Evolutionary conservation across 2,329 filamentous ascomycete genomes (phyloP).

Genomic region (Fusarium sp.): DNA sequence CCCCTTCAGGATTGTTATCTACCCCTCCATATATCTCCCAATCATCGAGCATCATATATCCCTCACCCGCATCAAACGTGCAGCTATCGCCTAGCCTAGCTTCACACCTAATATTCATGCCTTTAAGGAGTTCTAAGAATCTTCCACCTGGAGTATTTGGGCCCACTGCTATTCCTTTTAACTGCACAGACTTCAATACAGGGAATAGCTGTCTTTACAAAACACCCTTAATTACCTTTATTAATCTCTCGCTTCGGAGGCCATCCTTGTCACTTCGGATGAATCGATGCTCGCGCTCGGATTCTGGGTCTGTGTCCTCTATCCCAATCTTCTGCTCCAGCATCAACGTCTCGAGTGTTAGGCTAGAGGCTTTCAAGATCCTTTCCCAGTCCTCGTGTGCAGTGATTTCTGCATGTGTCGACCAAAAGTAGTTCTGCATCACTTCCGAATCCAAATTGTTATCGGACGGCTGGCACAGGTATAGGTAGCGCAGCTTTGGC

Average conservation of each 20-base stretch:
- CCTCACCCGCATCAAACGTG: background rate
- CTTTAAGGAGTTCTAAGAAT: background rate
- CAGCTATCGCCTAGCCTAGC: background rate
- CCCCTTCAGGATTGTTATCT: background rate
- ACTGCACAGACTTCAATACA: background rate
- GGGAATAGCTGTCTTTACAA: background rate
- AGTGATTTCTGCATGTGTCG: background rate
- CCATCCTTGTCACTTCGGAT: background rate
- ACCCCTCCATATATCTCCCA: background rate
- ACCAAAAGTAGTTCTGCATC: constrained; percentile 5
- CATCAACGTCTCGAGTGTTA: background rate
- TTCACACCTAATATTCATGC: background rate
- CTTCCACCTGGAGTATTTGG: background rate
- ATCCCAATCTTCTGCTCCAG: background rate
- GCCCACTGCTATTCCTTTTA: constrained; percentile 1
- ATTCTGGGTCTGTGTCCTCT: background rate
- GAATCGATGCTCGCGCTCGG: background rate
- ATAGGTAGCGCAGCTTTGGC: background rate
- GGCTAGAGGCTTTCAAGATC: background rate
- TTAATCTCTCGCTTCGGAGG: background rate
- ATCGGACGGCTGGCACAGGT: constrained; percentile 1
- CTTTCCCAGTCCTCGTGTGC: background rate
- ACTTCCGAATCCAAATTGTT: background rate
- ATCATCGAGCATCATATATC: background rate
- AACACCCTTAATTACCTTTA: background rate